These are phyloP conservation scores for Aspergillus pseudoviridinutans DNA, from an alignment of 2,329 filamentous ascomycete species.

Conservation along the genomic window DNA sequence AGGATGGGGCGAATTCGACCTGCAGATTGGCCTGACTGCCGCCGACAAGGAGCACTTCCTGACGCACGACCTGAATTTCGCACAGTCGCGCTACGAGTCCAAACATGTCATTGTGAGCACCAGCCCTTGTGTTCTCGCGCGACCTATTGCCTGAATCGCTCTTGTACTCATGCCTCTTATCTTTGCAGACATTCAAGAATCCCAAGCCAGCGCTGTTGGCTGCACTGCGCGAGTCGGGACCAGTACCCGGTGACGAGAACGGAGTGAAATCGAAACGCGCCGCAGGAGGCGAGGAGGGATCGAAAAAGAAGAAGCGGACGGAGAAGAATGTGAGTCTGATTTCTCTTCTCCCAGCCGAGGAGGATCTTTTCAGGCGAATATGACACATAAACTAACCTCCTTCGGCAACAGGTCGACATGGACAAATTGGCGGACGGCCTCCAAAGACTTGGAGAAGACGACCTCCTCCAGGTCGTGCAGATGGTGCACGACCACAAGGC, in stretches of 20 bases:
- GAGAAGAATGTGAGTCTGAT: constrained; percentile 52
- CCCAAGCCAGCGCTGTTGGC: constrained; percentile 81
- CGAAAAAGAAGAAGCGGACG: constrained; percentile 73
- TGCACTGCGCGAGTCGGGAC: constrained; percentile 75
- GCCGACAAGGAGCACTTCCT: constrained; percentile 84
- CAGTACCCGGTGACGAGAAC: constrained; percentile 70
- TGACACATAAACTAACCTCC: neutral
- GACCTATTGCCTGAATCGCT: neutral
- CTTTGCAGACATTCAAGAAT: constrained; percentile 72
- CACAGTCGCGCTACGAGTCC: constrained; percentile 73
- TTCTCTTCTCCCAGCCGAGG: neutral
- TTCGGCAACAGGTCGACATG: constrained; percentile 63
- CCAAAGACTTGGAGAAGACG: constrained; percentile 85
- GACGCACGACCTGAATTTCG: constrained; percentile 89
- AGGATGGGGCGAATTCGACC: constrained; percentile 98
- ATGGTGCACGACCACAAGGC: constrained; percentile 98
- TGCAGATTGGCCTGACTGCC: constrained; percentile 77
- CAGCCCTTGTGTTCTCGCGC: neutral
- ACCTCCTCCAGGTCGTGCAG: constrained; percentile 90
- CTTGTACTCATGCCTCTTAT: constrained; percentile 1
- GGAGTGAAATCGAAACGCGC: constrained; percentile 60
- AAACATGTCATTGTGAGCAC: constrained; percentile 66
- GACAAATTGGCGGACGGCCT: constrained; percentile 94
- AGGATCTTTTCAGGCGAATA: neutral
- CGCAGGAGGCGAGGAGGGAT: constrained; percentile 52